Conservation (phyloP, 2,329 filamentous ascomycete genomes). For the Knufia fluminis region DNA sequence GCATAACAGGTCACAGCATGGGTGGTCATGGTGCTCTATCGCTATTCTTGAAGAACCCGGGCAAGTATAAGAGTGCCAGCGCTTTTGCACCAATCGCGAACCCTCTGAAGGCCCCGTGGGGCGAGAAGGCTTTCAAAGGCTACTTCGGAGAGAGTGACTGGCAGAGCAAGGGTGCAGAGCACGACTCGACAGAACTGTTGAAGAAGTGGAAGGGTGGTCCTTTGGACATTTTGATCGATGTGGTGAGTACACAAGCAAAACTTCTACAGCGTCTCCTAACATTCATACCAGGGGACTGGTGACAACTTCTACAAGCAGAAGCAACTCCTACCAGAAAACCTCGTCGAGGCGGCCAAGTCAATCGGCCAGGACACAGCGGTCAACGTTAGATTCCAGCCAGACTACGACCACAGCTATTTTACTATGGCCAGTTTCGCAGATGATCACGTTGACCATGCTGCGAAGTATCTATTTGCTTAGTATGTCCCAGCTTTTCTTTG, state of each 20-base stretch:
- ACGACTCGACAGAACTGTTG: slow-evolving; percentile 87
- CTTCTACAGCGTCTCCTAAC: neutral
- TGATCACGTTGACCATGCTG: slow-evolving; percentile 85
- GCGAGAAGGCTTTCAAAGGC: slow-evolving; percentile 84
- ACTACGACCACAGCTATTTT: slow-evolving; percentile 95
- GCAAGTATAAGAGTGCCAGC: slow-evolving; percentile 77
- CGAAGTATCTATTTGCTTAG: slow-evolving; percentile 66
- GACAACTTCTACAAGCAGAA: slow-evolving; percentile 96
- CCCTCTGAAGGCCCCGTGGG: slow-evolving; percentile 80
- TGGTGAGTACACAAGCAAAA: slow-evolving; percentile 47
- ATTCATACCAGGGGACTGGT: slow-evolving; percentile 58
- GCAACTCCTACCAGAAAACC: slow-evolving; percentile 89
- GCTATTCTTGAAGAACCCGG: slow-evolving; percentile 83
- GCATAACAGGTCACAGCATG: slow-evolving; percentile 93
- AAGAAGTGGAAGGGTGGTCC: slow-evolving; percentile 60
- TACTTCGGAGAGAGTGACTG: slow-evolving; percentile 71
- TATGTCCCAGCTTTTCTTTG: slow-evolving; percentile 28
- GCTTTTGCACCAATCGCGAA: slow-evolving; percentile 89
- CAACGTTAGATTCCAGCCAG: slow-evolving; percentile 72
- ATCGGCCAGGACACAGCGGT: slow-evolving; percentile 62
- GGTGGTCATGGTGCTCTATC: slow-evolving; percentile 92
- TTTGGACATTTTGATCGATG: slow-evolving; percentile 76
- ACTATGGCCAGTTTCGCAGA: slow-evolving; percentile 86
- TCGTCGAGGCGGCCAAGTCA: slow-evolving; percentile 68
- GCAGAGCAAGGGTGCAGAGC: slow-evolving; percentile 66